Conservation (phyloP, 2,329 filamentous ascomycete species). For the Venturia pyrina region DNA sequence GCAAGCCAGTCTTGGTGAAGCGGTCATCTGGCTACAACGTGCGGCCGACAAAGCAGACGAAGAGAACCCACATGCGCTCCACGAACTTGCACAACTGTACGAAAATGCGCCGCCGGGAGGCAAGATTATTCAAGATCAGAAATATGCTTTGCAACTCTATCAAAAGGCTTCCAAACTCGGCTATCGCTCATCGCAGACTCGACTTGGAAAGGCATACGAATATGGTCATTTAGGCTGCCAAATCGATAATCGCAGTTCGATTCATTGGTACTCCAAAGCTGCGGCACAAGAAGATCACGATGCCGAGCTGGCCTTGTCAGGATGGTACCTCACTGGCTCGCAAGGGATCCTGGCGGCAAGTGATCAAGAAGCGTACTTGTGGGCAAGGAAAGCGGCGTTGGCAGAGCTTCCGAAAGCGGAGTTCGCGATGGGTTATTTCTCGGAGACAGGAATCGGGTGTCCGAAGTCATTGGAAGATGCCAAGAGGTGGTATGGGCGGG, state of each 20-base stretch:
- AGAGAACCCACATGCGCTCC: constrained; percentile 89
- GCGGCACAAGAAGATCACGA: constrained; percentile 92
- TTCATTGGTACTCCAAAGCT: constrained; percentile 88
- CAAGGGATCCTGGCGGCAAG: constrained; percentile 83
- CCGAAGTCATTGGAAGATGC: constrained; percentile 83
- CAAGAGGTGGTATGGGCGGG: constrained; percentile 95
- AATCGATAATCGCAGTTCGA: constrained; percentile 74
- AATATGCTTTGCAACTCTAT: constrained; percentile 73
- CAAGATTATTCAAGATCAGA: constrained; percentile 68
- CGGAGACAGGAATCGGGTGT: constrained; percentile 86
- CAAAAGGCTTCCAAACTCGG: constrained; percentile 76
- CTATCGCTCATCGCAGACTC: constrained; percentile 92
- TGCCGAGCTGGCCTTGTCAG: constrained; percentile 54
- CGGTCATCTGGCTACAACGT: constrained; percentile 83
- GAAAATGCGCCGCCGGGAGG: constrained; percentile 57
- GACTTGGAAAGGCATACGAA: constrained; percentile 79
- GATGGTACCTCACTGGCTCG: constrained; percentile 81
- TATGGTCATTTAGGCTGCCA: constrained; percentile 76
- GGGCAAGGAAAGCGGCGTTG: constrained; percentile 86
- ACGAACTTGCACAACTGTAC: constrained; percentile 65
- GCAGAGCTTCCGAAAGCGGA: constrained; percentile 87
- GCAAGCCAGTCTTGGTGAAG: constrained; percentile 69
- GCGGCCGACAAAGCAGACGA: constrained; percentile 79
- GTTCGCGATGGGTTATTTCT: constrained; percentile 98
- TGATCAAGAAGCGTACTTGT: constrained; percentile 93